Evolutionary conservation across 192 early-diverging fungal species (phyloP).

Genomic region (Gigaspora rosea): DNA sequence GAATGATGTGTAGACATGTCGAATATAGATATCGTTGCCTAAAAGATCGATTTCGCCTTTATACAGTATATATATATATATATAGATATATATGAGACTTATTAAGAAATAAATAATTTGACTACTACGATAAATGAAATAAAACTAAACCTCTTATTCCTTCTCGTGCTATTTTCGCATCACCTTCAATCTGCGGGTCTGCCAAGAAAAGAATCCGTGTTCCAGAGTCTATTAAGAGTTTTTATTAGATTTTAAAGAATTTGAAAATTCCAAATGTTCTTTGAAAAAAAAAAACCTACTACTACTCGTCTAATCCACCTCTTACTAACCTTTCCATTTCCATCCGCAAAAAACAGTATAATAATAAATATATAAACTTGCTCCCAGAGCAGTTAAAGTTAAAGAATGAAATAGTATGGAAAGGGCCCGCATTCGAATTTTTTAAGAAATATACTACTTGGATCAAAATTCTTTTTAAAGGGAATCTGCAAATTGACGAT

Average conservation of each 20-base stretch:
- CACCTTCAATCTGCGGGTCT: slow-evolving; percentile 71
- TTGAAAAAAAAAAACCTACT: neutral
- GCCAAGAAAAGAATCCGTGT: slow-evolving; percentile 60
- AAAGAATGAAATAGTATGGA: slow-evolving; percentile 9
- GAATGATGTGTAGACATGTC: slow-evolving; percentile 57
- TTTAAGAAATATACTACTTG: neutral
- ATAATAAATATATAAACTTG: slow-evolving; percentile 29
- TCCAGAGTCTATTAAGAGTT: neutral
- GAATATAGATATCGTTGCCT: slow-evolving; percentile 62
- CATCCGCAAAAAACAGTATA: slow-evolving; percentile 32
- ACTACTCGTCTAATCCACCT: neutral
- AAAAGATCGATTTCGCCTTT: slow-evolving; percentile 50
- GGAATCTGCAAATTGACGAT: no score
- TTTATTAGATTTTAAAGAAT: neutral
- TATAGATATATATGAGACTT: neutral
- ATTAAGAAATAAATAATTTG: neutral
- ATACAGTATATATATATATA: neutral
- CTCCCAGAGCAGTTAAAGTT: slow-evolving; percentile 17
- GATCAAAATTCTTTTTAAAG: neutral
- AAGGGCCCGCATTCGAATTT: slow-evolving; percentile 6
- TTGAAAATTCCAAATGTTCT: neutral
- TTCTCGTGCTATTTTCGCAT: slow-evolving; percentile 58
- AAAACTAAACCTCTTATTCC: slow-evolving; percentile 47
- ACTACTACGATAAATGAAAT: no score
- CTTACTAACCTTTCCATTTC: slow-evolving; percentile 25